A percentile compares a stretch with the other conserved stretches of the same genome.
phyloP scores from a whole-genome alignment of 1,284 basidiomycete genomes.

The Tylopilus sp. region DNA sequence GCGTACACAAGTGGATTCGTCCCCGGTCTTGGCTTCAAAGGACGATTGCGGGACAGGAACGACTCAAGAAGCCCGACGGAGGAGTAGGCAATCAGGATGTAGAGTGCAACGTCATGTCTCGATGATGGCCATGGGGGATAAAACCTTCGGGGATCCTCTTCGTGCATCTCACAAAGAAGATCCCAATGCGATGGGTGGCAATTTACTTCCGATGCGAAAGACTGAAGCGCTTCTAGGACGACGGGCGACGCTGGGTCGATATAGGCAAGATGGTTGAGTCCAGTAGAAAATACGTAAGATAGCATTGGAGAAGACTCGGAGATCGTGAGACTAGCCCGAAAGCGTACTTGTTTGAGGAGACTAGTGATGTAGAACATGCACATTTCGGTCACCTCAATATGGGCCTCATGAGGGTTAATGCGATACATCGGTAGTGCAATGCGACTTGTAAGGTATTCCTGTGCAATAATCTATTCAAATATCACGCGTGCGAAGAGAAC shows the following conservation, averaged over 20 bases:
- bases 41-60: background rate
- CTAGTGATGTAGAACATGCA: constrained; percentile 10
- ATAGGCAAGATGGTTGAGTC: constrained; percentile 11
- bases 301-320: constrained; percentile 6
- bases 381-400: background rate
- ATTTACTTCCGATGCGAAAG: constrained; percentile 1
- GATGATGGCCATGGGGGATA: background rate
- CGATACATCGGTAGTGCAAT: background rate
- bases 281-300: constrained; percentile 5
- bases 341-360: background rate
- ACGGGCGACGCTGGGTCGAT: background rate
- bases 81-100: background rate
- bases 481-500: background rate
- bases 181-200: constrained; percentile 3
- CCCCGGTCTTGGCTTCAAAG: background rate
- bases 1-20: background rate
- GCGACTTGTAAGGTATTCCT: constrained; percentile 12
- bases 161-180: background rate
- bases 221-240: background rate
- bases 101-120: background rate
- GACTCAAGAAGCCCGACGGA: background rate
- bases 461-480: background rate
- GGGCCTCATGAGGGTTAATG: constrained; percentile 1
- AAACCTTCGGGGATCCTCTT: background rate
- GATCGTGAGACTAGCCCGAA: background rate